A percentile compares a stretch with the other conserved stretches of the same genome.
Conservation (phyloP, 2,329 filamentous ascomycete species). For the Peltaster fructicola region DNA sequence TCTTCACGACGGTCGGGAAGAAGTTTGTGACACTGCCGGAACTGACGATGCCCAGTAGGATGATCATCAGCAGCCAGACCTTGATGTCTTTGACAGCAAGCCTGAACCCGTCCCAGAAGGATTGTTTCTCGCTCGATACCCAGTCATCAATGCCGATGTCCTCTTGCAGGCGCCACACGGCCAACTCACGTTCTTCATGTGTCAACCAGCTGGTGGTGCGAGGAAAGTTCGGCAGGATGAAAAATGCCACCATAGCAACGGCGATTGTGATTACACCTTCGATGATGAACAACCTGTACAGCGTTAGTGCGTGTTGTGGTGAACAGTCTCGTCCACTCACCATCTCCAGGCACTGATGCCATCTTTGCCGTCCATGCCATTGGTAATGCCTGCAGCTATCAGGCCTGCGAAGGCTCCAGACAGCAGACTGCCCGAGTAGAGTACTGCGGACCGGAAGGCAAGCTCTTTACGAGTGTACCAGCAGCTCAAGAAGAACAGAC, state of each 20-base stretch:
- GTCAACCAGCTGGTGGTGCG: conserved; percentile 35
- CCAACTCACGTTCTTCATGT: conserved; percentile 34
- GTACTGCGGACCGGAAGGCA: conserved; percentile 32
- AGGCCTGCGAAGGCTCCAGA: conserved; percentile 36
- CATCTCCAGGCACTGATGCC: conserved; percentile 41
- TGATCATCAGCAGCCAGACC: conserved; percentile 24
- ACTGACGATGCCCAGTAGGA: conserved; percentile 22
- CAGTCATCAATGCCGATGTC: conserved; percentile 16
- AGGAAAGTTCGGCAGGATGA: conserved; percentile 36
- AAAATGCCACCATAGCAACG: conserved; percentile 35
- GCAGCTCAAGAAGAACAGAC: conserved; percentile 26
- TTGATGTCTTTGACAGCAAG: conserved; percentile 20
- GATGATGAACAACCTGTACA: conserved; percentile 18
- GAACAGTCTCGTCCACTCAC: conserved; percentile 7
- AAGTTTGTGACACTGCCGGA: conserved; percentile 19
- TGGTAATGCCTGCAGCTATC: conserved; percentile 42
- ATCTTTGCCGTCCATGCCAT: conserved; percentile 40
- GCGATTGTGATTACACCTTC: conserved; percentile 41
- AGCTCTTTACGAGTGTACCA: conserved; percentile 38
- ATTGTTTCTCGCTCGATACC: conserved; percentile 27
- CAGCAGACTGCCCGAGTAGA: conserved; percentile 34
- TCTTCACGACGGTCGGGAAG: conserved; percentile 32
- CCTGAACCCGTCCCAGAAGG: conserved; percentile 22
- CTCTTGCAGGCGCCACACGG: conserved; percentile 18
- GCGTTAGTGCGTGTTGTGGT: conserved; percentile 2